These are phyloP conservation scores for Xanthoconium separans DNA, from an alignment of 1,284 basidiomycete species.

Conservation along the genomic window DNA sequence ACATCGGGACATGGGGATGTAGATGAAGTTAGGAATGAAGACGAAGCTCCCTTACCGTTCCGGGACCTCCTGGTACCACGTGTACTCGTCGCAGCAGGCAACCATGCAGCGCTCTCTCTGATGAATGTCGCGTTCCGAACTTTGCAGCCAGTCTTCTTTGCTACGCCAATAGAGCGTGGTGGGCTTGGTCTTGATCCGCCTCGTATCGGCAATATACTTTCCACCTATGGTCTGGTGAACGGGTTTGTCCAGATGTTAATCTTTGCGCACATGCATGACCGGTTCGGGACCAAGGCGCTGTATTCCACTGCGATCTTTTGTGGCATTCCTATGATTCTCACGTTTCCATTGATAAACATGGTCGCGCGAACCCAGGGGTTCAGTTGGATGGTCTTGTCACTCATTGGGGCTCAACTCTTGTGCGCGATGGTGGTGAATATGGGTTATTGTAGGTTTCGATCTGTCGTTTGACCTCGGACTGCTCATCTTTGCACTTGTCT, in stretches of 20 bases:
- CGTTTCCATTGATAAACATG: constrained; percentile 59
- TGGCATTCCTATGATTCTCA: constrained; percentile 47
- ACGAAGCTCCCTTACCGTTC: constrained; percentile 46
- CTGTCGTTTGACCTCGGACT: neutral
- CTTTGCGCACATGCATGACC: constrained; percentile 61
- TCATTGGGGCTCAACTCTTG: constrained; percentile 49
- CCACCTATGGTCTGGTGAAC: constrained; percentile 58
- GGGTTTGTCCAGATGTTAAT: constrained; percentile 65
- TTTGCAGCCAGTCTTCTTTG: constrained; percentile 67
- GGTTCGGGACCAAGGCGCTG: constrained; percentile 57
- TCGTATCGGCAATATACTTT: constrained; percentile 61
- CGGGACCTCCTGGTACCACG: constrained; percentile 48
- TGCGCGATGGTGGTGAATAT: constrained; percentile 50
- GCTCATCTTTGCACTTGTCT: constrained; percentile 1
- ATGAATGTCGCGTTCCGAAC: constrained; percentile 68
- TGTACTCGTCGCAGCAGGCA: constrained; percentile 62
- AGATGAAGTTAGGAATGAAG: constrained; percentile 21
- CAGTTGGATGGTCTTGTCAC: constrained; percentile 43
- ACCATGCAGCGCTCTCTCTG: constrained; percentile 65
- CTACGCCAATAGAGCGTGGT: constrained; percentile 63
- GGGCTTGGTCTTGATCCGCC: constrained; percentile 67
- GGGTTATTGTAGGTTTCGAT: constrained; percentile 49
- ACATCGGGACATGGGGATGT: constrained; percentile 24
- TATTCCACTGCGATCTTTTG: constrained; percentile 51
- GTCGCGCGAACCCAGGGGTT: constrained; percentile 48